Conservation (phyloP, 495 filamentous ascomycete species). For the Penicillium subrubescens region DNA sequence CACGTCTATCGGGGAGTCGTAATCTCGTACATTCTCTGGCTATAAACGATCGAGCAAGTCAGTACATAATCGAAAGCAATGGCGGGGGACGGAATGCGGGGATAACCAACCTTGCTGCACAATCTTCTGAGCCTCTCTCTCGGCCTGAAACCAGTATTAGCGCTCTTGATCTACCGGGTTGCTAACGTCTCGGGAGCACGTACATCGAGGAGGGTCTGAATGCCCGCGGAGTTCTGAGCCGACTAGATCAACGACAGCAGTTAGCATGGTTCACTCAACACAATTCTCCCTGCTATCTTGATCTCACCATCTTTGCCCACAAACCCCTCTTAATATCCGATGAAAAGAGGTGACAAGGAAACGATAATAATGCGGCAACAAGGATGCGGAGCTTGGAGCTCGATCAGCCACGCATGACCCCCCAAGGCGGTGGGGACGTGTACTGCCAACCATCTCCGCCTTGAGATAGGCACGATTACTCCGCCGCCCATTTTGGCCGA, state of each 20-base stretch:
- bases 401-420: slow-evolving; percentile 42
- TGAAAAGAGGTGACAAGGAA: slow-evolving; percentile 10
- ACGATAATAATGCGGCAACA: slow-evolving; percentile 26
- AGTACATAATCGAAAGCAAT: slow-evolving; percentile 22
- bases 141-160: slow-evolving; percentile 65
- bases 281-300: neutral
- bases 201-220: slow-evolving; percentile 99
- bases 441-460: slow-evolving; percentile 41
- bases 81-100: neutral
- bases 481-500: slow-evolving; percentile 16
- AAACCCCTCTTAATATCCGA: slow-evolving; percentile 18
- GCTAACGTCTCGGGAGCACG: slow-evolving; percentile 32
- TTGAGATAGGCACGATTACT: slow-evolving; percentile 36
- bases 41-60: slow-evolving; percentile 40
- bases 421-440: slow-evolving; percentile 36
- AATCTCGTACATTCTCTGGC: slow-evolving; percentile 70
- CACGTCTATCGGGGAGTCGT: slow-evolving; percentile 12
- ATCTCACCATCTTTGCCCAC: slow-evolving; percentile 43
- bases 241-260: slow-evolving; percentile 57
- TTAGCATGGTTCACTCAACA: slow-evolving; percentile 28
- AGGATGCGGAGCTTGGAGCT: slow-evolving; percentile 40
- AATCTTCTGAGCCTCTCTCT: slow-evolving; percentile 98
- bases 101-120: slow-evolving; percentile 83
- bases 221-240: slow-evolving; percentile 96
- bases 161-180: neutral